These are phyloP conservation scores for Ceratobasidium sp. DNA, from an alignment of 1,284 basidiomycete genomes.

Conservation along the genomic window DNA sequence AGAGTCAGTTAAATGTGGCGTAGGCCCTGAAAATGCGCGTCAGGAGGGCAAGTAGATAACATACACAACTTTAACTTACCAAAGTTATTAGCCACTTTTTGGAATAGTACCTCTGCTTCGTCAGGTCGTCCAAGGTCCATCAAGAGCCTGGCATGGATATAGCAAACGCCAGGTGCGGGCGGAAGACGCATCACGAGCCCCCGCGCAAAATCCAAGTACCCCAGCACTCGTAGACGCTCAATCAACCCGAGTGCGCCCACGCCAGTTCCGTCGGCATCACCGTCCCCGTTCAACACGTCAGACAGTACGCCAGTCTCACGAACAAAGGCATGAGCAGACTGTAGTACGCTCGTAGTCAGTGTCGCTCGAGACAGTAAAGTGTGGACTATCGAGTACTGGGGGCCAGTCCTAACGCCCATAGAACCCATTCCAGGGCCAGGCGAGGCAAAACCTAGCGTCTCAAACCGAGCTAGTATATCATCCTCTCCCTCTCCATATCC, in stretches of 20 bases:
- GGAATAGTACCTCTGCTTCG: constrained; percentile 77
- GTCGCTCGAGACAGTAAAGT: constrained; percentile 71
- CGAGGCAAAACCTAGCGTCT: constrained; percentile 41
- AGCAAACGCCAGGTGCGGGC: constrained; percentile 78
- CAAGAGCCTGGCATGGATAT: constrained; percentile 77
- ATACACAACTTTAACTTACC: constrained; percentile 65
- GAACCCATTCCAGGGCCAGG: constrained; percentile 29
- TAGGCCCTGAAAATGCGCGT: constrained; percentile 42
- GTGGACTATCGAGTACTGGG: constrained; percentile 78
- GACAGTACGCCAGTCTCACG: constrained; percentile 72
- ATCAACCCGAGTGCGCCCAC: constrained; percentile 75
- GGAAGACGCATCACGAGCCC: constrained; percentile 82
- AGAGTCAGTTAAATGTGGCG: constrained; percentile 8
- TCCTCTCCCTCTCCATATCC: constrained; percentile 43
- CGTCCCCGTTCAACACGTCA: constrained; percentile 61
- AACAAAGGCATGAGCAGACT: constrained; percentile 74
- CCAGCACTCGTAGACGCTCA: constrained; percentile 74
- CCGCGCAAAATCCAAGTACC: constrained; percentile 72
- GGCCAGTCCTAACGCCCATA: constrained; percentile 59
- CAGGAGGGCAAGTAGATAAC: not conserved
- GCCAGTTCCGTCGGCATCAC: constrained; percentile 54
- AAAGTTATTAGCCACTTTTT: constrained; percentile 81
- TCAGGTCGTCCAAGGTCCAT: constrained; percentile 79
- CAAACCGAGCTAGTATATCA: constrained; percentile 37
- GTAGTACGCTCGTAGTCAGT: constrained; percentile 55